Evolutionary conservation across 2,329 filamentous ascomycete species (phyloP), one percentile per base, ranked within the genome.

Genomic region (Eutypella sp.): DNA sequence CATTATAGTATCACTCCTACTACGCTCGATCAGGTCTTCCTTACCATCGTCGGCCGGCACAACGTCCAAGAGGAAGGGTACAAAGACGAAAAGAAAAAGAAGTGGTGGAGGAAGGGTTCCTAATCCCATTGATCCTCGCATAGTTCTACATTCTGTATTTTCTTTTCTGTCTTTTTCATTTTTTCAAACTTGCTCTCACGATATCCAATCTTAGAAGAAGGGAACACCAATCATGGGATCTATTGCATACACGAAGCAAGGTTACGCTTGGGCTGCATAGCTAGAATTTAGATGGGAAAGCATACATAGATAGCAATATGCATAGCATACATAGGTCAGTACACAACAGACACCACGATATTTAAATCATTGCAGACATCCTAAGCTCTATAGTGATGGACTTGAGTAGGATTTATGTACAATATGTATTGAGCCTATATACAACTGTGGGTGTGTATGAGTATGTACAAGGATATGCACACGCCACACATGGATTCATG

Each of bases 1-100:
- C 89, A 95, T 65, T 96, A 92, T 66, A 89, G 85, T 41, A 89
- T 96, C 53, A 87, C 81, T 47, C 88, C 89, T 20, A 93, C 89
- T 16, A 95, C 89, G 15, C 69, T 96, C 36, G 91, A 96, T 61
- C 88, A 96, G 66, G 90, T 96, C 0, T 96, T 96, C 66, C 67
- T 96, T 63, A 78, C 78, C 22, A 93, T 96, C 60, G 89, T 96
- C 0, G 84, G 84, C 1, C 79, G 82, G 64, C 86, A 95, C 63
- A 82, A 90, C 62, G 78, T 92, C 6, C 73, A 83, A 53, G 89
- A 95, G 63, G 90, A 92, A 68, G 60, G 60, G n/a, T 61, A 62
- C 23, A 46, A 45, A 18, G 49, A 57, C 24, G 55, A 58, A 48
- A 57, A 52, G 43, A 50, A 57, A 46, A 57, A 52, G 50, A 24